Base-by-base conservation (phyloP, 768 basidiomycete genomes). In the Boletus insuetus region DNA sequence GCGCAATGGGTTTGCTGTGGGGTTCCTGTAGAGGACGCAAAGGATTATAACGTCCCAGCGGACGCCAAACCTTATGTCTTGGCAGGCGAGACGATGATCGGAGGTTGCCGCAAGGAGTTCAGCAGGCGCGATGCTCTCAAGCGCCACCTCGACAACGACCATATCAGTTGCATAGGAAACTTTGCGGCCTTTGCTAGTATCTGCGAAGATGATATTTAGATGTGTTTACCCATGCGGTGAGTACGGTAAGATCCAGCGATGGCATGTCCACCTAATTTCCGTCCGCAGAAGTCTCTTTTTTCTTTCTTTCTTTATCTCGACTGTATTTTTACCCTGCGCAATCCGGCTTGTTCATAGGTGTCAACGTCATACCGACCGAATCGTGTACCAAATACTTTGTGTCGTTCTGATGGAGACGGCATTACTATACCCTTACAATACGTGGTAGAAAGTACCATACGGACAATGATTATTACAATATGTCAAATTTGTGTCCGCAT, bases 1-100 rank as follows among this genome's bases (percentile, higher is more conserved):
- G 68, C 72, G 7, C 72, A 67, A 40, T 75, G 73, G 72, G 65
- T 75, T 12, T 75, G 74, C 53, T 74, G 71, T n/a, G 74, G 74
- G 12, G 57, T 75, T 7, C 64, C 68, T 31, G 9, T 67, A 6
- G 55, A 63, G 44, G 65, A 70, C 9, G 70, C 70, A 26, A 26
- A 46, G 22, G 20, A 55, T 11, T 64, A 69, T 39, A 45, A 53
- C 5, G 8, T 73, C 14, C 60, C 67, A 11, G 55, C 39, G 22
- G 59, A 46, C 39, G 65, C 69, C 16, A 51, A 60, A 16, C n/a
- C 69, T 12, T 73, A 69, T 40, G 16, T 46, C 20, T 71, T 62
- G 67, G 62, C 54, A 12, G 73, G 66, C 2, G 58, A 62, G 47
- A 63, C 50, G 56, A 70, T 72, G 71, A 62, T 72, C 17, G 74